Evolutionary conservation across 2,329 filamentous ascomycete genomes (phyloP).

Genomic region (Fusarium aywerte): DNA sequence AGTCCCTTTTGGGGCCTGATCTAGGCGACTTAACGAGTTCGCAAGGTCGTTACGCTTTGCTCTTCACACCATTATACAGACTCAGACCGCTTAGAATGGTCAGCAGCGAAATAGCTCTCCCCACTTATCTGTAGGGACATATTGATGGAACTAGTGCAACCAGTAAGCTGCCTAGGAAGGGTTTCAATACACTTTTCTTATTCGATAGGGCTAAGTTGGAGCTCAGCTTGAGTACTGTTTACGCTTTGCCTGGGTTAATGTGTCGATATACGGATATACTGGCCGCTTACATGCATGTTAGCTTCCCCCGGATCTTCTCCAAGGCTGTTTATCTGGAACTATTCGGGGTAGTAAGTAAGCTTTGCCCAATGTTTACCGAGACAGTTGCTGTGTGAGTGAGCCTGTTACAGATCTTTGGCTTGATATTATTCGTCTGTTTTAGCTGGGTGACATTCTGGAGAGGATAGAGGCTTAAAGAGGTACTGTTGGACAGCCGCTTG

Average conservation of each 20-base stretch:
- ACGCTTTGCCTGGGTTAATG: background rate
- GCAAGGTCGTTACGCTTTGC: background rate
- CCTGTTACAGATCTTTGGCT: background rate
- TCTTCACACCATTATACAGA: background rate
- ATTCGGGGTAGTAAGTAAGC: conserved; percentile 5
- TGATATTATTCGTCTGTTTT: background rate
- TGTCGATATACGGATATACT: background rate
- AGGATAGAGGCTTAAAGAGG: background rate
- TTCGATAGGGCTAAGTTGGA: background rate
- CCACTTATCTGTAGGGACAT: background rate
- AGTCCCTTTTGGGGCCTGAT: background rate
- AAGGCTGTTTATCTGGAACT: background rate
- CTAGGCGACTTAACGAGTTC: background rate
- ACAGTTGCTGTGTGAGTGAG: background rate
- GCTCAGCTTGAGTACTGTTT: background rate
- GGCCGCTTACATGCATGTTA: background rate
- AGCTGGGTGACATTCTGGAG: background rate
- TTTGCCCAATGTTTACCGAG: conserved; percentile 4
- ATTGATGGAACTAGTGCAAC: background rate
- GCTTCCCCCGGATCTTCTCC: background rate
- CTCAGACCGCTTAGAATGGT: background rate
- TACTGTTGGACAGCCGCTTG: background rate
- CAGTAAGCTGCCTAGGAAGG: background rate
- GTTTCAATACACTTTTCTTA: background rate
- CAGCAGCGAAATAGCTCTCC: background rate